Base-by-base conservation (phyloP, 108 stramenopile species). In the Pseudonitzschia multiseries region DNA sequence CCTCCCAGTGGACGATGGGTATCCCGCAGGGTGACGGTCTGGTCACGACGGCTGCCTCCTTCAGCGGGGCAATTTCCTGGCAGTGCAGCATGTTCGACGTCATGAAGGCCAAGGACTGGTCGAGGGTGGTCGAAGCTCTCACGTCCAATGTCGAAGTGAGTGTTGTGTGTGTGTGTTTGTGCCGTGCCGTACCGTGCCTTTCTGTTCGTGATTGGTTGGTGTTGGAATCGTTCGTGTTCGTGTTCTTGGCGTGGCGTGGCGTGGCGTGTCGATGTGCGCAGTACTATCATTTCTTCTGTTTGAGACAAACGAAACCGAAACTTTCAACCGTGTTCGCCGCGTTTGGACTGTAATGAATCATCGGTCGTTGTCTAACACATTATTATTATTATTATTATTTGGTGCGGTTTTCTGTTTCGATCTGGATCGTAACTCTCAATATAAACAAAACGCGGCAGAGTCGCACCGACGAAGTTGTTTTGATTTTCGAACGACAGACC, bases 21-120 rank as follows among this genome's bases (percentile, higher is more conserved):
- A 72, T 93, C 5, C 93, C 93, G n/a, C 67, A 80, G 28, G 93
- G 90, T 13, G 90, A 91, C 73, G 90, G 93, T 27, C 59, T 91
- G 21, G 77, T 84, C 8, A 81, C 85, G 15, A 91, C 87, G 8
- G 93, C 84, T 41, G 89, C 85, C 64, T 76, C 78, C 62, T 91
- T 91, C 73, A 70, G 77, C 4, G 90, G 89, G 14, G 93, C 86
- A 10, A 75, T 91, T 24, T 70, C 75, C 9, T 93, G 93, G 93
- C 87, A 89, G 61, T 86, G 84, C 63, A 73, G 70, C 51, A 78
- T 93, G 86, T 93, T 89, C 72, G 87, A 93, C 76, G 93, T 93
- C 13, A 79, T 82, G 80, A 86, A 73, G 29, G 89, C 93, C n/a
- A 65, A 60, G 42, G 46, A 62, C 22, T 93, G 89, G 89, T 84